These are phyloP conservation scores for Macrophomina pseudophaseolina DNA, from an alignment of 2,329 filamentous ascomycete genomes.

Conservation along the genomic window DNA sequence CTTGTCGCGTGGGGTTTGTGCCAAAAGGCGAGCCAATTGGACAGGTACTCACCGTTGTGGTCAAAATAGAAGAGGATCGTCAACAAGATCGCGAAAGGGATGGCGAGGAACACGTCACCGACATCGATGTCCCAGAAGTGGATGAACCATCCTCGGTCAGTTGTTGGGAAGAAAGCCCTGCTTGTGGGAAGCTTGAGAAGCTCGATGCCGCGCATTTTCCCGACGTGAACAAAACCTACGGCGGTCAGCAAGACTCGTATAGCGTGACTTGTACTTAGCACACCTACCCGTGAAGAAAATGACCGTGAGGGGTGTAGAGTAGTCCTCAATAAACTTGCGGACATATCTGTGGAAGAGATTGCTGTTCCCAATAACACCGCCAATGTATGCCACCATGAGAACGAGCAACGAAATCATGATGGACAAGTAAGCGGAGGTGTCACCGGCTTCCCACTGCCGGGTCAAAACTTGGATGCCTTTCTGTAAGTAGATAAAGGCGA, in stretches of 20 bases:
- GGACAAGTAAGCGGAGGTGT: conserved; percentile 74
- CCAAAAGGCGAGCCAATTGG: background rate
- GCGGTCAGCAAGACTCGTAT: background rate
- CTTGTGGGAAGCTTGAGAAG: conserved; percentile 76
- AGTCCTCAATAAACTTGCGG: conserved; percentile 85
- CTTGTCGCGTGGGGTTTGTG: too few relatives aligned
- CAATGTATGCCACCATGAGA: conserved; percentile 75
- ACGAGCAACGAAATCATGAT: conserved; percentile 78
- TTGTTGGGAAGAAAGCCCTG: conserved; percentile 78
- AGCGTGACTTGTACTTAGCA: background rate
- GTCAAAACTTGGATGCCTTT: conserved; percentile 88
- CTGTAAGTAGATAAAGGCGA: conserved; percentile 88
- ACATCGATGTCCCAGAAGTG: conserved; percentile 79
- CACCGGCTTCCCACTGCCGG: conserved; percentile 68
- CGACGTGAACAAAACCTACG: conserved; percentile 76
- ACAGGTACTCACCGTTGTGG: conserved; percentile 61
- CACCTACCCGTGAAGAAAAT: conserved; percentile 75
- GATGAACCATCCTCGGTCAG: conserved; percentile 75
- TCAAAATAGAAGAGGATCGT: conserved; percentile 91
- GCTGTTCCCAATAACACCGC: conserved; percentile 68
- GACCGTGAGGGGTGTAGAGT: conserved; percentile 70
- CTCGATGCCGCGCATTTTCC: conserved; percentile 74
- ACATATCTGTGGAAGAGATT: conserved; percentile 75
- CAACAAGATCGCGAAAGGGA: conserved; percentile 84
- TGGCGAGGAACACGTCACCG: conserved; percentile 77